Conservation (phyloP, 2,329 filamentous ascomycete species). For the Epichloe scottii region DNA sequence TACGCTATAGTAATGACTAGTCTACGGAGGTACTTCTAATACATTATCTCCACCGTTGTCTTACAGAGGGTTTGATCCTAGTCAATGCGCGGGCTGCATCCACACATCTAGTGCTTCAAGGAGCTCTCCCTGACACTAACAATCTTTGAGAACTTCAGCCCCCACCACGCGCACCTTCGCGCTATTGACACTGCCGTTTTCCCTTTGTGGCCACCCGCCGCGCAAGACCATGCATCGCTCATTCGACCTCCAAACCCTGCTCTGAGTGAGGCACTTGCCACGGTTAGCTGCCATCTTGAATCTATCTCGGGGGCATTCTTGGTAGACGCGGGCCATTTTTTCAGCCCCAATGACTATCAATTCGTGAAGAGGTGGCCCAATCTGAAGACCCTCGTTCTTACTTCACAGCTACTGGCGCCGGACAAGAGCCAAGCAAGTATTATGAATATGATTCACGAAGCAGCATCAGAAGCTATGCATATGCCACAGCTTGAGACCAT, state of each 20-base stretch:
- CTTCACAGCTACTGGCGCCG: background rate
- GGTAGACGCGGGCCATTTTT: background rate
- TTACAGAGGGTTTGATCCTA: too few species aligned
- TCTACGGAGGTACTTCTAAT: too few species aligned
- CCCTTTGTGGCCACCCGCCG: too few species aligned
- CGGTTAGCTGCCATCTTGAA: background rate
- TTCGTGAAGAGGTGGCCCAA: background rate
- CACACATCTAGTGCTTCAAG: too few species aligned
- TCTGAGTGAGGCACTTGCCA: background rate
- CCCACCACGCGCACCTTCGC: constrained; percentile 14
- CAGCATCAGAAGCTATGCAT: constrained; percentile 12
- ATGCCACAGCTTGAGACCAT: constrained; percentile 20
- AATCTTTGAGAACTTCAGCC: constrained; percentile 24
- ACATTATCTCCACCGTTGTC: too few species aligned
- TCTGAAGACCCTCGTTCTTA: background rate
- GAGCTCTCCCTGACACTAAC: too few species aligned
- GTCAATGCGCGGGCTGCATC: too few species aligned
- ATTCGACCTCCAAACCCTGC: background rate
- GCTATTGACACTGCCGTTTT: too few species aligned
- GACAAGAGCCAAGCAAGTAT: constrained; percentile 10
- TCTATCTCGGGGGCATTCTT: background rate
- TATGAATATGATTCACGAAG: constrained; percentile 15
- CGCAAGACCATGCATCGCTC: background rate
- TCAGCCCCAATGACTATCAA: background rate
- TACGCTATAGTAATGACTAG: too few species aligned